Percentiles rank a stretch among this genome's conserved stretches.
These are phyloP conservation scores for Piper longum DNA, from an alignment of 164 flowering plant species.

Conservation along the genomic window DNA sequence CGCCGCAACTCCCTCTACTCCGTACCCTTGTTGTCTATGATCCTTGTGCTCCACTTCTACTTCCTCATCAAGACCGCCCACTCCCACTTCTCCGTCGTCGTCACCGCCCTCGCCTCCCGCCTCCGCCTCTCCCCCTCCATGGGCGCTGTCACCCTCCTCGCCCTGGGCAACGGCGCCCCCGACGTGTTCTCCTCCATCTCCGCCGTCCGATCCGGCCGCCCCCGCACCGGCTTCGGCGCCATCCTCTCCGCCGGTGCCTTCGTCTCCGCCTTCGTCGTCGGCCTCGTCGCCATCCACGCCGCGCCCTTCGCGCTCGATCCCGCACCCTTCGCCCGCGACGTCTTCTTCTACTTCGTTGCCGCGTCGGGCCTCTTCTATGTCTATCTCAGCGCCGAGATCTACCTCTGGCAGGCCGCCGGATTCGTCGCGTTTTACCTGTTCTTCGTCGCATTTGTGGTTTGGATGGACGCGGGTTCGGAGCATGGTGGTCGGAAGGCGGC, in stretches of 20 bases:
- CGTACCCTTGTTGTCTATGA: slow-evolving; percentile 36
- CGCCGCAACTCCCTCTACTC: slow-evolving; percentile 30
- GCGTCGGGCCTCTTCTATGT: slow-evolving; percentile 61
- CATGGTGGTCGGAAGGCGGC: slow-evolving; percentile 3
- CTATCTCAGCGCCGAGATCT: slow-evolving; percentile 80
- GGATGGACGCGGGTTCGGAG: slow-evolving; percentile 73
- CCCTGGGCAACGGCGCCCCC: slow-evolving; percentile 93
- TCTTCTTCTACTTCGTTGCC: slow-evolving; percentile 63
- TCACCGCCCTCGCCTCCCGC: slow-evolving; percentile 46
- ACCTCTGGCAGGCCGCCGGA: slow-evolving; percentile 85
- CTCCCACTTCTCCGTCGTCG: slow-evolving; percentile 64
- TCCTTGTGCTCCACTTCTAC: slow-evolving; percentile 63
- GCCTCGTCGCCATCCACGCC: slow-evolving; percentile 79
- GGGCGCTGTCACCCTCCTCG: slow-evolving; percentile 93
- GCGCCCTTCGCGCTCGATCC: slow-evolving; percentile 67
- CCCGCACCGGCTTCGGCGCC: slow-evolving; percentile 83
- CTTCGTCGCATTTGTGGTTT: slow-evolving; percentile 87
- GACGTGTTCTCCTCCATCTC: slow-evolving; percentile 82
- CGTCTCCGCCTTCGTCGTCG: slow-evolving; percentile 86
- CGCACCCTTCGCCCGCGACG: slow-evolving; percentile 68
- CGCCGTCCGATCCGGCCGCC: slow-evolving; percentile 60
- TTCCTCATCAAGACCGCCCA: slow-evolving; percentile 79
- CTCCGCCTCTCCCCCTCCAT: slow-evolving; percentile 62
- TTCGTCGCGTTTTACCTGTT: slow-evolving; percentile 81
- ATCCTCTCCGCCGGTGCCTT: slow-evolving; percentile 81